Evolutionary conservation across 768 basidiomycete species (phyloP).

Genomic region (Pleurotus ostreatus): DNA sequence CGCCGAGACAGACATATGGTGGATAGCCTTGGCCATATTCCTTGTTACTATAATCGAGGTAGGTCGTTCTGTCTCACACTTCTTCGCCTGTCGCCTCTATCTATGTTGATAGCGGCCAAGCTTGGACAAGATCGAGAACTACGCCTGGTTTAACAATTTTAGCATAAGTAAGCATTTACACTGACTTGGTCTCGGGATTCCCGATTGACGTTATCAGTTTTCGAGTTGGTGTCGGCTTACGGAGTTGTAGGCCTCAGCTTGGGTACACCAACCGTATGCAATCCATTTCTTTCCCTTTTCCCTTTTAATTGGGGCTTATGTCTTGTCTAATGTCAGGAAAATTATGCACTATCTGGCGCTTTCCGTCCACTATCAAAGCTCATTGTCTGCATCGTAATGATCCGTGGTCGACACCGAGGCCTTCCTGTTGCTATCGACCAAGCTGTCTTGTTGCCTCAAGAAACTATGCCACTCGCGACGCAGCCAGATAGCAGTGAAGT

Average conservation of each 20-base stretch:
- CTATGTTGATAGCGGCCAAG: slow-evolving; percentile 43
- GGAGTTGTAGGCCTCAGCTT: slow-evolving; percentile 86
- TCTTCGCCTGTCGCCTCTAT: slow-evolving; percentile 3
- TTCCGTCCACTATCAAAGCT: slow-evolving; percentile 82
- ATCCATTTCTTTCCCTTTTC: slow-evolving; percentile 7
- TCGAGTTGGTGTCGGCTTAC: slow-evolving; percentile 85
- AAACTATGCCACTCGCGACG: neutral
- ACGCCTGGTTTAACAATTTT: slow-evolving; percentile 82
- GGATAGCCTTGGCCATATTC: slow-evolving; percentile 84
- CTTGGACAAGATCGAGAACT: slow-evolving; percentile 49
- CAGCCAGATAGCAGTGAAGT: too few species aligned
- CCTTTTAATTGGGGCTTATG: neutral
- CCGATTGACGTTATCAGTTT: slow-evolving; percentile 43
- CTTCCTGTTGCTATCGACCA: slow-evolving; percentile 1
- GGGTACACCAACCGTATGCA: slow-evolving; percentile 65
- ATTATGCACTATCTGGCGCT: slow-evolving; percentile 77
- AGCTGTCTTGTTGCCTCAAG: neutral
- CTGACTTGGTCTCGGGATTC: neutral
- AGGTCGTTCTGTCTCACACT: slow-evolving; percentile 12
- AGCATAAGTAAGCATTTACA: slow-evolving; percentile 48
- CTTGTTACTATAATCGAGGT: slow-evolving; percentile 93
- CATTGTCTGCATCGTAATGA: slow-evolving; percentile 82
- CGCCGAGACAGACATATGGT: slow-evolving; percentile 81
- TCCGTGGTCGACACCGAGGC: slow-evolving; percentile 24
- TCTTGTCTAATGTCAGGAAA: slow-evolving; percentile 44